Evolutionary conservation across 495 filamentous ascomycete genomes (phyloP), one percentile per base, ranked within the genome.

Genomic region (Astrothelium macrocarpum): DNA sequence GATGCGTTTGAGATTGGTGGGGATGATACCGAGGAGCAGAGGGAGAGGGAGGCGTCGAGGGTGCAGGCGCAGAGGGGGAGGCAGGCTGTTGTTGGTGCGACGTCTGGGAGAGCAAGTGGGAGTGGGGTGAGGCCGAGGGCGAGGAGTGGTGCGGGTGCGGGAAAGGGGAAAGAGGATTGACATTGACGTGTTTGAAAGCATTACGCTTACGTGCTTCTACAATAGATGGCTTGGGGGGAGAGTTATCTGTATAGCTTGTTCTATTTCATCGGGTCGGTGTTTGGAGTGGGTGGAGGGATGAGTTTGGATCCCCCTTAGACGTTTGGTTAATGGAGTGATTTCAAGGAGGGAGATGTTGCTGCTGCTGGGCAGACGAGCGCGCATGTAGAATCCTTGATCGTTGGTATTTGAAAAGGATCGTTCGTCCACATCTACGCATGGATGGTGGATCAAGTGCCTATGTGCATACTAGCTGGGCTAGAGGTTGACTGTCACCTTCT

Each of bases 1-100:
- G 87, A 92, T 71, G 80, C 73, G 56, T 78, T 78, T 69, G 75
- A 78, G 65, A 71, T 78, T 70, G 75, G 75, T 3, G 66, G 53
- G 10, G 72, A 71, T 60, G 66, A 67, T 36, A 70, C 56, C 59
- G 62, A 67, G 46, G 66, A 68, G 63, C 63, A 65, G 60, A 39
- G 67, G 56, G 65, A 60, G 34, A 59, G 62, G 32, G 62, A 67
- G 32, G 45, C 49, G 2, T 18, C 7, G 53, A 39, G 29, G 28
- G 67, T 32, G 45, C 32, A 53, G 60, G 60, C 29, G 4, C 32
- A 49, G 65, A 64, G 59, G 32, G 69, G 63, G 42, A 62, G 53
- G 66, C 26, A 58, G 43, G 28, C 29, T 1, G 32, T 31, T 59
- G 49, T 60, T 56, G 66, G 64, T 3, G 14, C 34, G 7, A 29